Percentiles rank a stretch among this genome's conserved stretches.
Conservation (phyloP, 2,329 filamentous ascomycete genomes). For the Ceratocystis eucalypticola region DNA sequence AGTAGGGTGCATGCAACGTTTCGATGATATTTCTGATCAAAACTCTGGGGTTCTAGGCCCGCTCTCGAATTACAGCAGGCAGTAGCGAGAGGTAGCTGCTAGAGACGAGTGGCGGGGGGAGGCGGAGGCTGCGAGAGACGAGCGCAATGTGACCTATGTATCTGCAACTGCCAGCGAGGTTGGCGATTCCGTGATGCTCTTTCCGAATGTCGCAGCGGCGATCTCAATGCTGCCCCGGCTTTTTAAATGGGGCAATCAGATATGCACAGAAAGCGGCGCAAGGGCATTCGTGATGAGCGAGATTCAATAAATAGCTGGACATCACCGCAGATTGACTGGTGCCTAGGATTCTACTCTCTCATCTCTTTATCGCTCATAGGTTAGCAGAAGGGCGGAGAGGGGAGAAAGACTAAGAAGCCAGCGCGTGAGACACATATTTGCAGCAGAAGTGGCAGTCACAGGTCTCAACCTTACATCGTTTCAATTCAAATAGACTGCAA, state of each 20-base stretch:
- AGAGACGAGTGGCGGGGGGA: background rate
- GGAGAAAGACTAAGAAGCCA: background rate
- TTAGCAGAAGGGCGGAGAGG: background rate
- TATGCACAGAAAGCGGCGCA: background rate
- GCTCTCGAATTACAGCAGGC: background rate
- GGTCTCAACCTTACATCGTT: slow-evolving; percentile 1
- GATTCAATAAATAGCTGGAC: background rate
- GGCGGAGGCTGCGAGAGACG: background rate
- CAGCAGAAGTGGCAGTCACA: background rate
- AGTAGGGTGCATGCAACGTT: background rate
- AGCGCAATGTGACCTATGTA: background rate
- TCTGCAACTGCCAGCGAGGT: background rate
- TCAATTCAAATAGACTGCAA: background rate
- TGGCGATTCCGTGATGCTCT: background rate
- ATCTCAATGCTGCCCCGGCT: background rate
- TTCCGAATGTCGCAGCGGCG: background rate
- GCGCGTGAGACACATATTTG: slow-evolving; percentile 1
- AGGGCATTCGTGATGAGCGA: background rate
- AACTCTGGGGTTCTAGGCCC: background rate
- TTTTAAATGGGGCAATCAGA: background rate
- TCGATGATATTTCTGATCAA: background rate
- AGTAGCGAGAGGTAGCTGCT: background rate
- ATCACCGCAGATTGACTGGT: background rate
- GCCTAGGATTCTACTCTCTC: background rate
- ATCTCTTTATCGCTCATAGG: background rate